Evolutionary conservation across 2,329 filamentous ascomycete species (phyloP), one percentile per base, ranked within the genome.

Genomic region (Cephalotrichum gorgonifer): DNA sequence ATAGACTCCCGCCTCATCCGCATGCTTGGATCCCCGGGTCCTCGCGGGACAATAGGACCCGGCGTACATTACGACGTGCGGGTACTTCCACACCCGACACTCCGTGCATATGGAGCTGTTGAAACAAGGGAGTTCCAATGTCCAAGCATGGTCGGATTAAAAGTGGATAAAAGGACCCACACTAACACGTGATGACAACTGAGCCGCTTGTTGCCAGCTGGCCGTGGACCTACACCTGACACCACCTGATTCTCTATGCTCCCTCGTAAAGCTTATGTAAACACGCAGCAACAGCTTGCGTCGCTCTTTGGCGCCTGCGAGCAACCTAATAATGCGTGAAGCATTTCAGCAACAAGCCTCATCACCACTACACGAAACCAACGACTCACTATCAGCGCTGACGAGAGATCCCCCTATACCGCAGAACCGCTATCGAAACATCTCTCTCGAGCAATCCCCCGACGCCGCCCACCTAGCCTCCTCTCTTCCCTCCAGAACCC

Each of bases 291-390:
- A 20, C 35, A 17, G 27, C 43, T 39, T 39, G 35, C 35, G 35
- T 39, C 12, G 35, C 35, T 39, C n/a, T n/a, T 20, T 30, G 22
- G 22, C 43, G 30, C 26, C 23, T 43, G 41, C 12, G 30, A 33
- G 6, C 23, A 27, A 33, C 17, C 27, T 30, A 27, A 35, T n/a
- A n/a, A n/a, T n/a, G n/a, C 22, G 30, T n/a, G 30, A 46, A 47
- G 45, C 30, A 28, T 33, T 46, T 44, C 43, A 30, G n/a, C 17
- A 30, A 6, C 35, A 41, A 43, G 41, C 41, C 26, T 35, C 35
- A 39, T 46, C 39, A 20, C 47, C 49, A 43, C 30, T 46, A 50
- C 47, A 25, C 43, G 38, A 47, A 38, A 33, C 11, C 30, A 47
- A 31, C 27, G 26, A 43, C n/a, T 11, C 30, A 20, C 22, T 20